A percentile compares a stretch with the other conserved stretches of the same genome.
These are phyloP conservation scores for Ascochyta viciae-villosae DNA, from an alignment of 2,329 filamentous ascomycete genomes.

Conservation along the genomic window DNA sequence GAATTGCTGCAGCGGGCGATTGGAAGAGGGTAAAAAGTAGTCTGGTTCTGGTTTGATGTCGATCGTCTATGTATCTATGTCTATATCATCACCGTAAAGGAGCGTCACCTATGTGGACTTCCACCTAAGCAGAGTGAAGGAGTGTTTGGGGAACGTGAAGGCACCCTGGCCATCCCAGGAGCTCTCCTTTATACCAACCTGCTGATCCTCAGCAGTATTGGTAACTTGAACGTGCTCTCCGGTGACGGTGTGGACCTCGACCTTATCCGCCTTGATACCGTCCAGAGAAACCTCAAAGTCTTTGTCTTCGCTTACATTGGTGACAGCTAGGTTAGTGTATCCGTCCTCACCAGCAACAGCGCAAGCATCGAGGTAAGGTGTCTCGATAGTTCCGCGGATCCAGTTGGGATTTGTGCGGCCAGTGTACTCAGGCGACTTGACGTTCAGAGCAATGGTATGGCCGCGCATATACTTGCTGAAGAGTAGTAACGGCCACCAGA, in stretches of 20 bases:
- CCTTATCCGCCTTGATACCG: slow-evolving; percentile 57
- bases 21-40: too few relatives aligned
- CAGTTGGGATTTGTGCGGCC: slow-evolving; percentile 72
- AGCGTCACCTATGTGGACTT: slow-evolving; percentile 34
- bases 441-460: slow-evolving; percentile 70
- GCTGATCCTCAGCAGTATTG: slow-evolving; percentile 69
- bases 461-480: slow-evolving; percentile 78
- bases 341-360: slow-evolving; percentile 67
- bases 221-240: slow-evolving; percentile 63
- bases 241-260: slow-evolving; percentile 69
- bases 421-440: slow-evolving; percentile 68
- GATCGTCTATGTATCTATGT: not conserved
- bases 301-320: slow-evolving; percentile 70
- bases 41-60: too few relatives aligned
- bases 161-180: slow-evolving; percentile 69
- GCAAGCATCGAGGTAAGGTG: slow-evolving; percentile 74
- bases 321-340: slow-evolving; percentile 70
- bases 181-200: slow-evolving; percentile 66
- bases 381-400: slow-evolving; percentile 70
- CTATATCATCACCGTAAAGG: not conserved
- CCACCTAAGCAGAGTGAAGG: slow-evolving; percentile 71
- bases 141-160: slow-evolving; percentile 73
- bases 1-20: too few relatives aligned
- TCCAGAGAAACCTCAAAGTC: slow-evolving; percentile 67
- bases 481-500: slow-evolving; percentile 76